Conservation (phyloP, 1,284 basidiomycete species). For the Rugosomyces carneus region DNA sequence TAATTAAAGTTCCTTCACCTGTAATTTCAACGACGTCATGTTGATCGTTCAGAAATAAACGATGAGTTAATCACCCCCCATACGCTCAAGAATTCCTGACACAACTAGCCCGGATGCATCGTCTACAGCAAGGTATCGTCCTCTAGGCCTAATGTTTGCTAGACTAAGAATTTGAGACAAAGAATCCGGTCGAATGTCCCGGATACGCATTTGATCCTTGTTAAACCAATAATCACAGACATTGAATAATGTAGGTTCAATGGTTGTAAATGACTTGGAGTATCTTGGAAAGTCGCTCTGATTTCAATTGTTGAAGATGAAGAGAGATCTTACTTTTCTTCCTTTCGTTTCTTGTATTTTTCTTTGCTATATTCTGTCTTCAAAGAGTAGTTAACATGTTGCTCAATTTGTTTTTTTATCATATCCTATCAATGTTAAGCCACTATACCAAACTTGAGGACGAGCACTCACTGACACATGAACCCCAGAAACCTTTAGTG, state of each 20-base stretch:
- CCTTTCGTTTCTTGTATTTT: conserved; percentile 92
- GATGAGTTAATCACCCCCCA: conserved; percentile 57
- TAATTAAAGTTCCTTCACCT: conserved; percentile 79
- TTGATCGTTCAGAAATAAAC: conserved; percentile 5
- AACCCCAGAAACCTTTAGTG: conserved; percentile 69
- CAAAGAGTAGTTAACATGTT: conserved; percentile 82
- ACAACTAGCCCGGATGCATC: conserved; percentile 91
- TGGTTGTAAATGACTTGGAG: conserved; percentile 81
- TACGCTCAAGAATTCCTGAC: conserved; percentile 76
- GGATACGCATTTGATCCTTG: conserved; percentile 76
- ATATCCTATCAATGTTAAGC: conserved; percentile 64
- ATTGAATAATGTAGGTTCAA: conserved; percentile 86
- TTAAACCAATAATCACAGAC: conserved; percentile 87
- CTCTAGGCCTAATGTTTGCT: conserved; percentile 81
- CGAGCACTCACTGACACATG: conserved; percentile 57
- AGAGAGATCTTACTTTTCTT: conserved; percentile 69
- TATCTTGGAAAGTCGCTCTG: conserved; percentile 48
- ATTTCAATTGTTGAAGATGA: conserved; percentile 8
- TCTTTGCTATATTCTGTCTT: conserved; percentile 98
- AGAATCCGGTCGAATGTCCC: conserved; percentile 84
- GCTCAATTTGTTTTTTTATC: conserved; percentile 86
- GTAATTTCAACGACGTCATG: not conserved
- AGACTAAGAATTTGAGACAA: conserved; percentile 85
- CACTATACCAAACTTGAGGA: not conserved
- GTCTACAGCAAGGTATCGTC: conserved; percentile 86